These are phyloP conservation scores for Termitomyces sp. DNA, from an alignment of 768 basidiomycete genomes.

Conservation along the genomic window DNA sequence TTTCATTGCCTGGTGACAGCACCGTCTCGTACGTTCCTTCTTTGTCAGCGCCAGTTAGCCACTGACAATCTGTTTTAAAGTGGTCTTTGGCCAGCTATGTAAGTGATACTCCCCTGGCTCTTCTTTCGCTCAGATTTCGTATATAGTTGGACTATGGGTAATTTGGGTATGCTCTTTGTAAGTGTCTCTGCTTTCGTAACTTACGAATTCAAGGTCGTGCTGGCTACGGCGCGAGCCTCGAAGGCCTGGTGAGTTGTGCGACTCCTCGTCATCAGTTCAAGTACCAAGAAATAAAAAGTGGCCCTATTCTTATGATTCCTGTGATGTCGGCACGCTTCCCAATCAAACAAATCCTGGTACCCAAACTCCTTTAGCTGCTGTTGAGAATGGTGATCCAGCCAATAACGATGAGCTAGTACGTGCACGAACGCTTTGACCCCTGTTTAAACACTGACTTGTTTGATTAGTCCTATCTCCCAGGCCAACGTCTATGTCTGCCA, in stretches of 20 bases:
- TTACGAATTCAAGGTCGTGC: constrained; percentile 45
- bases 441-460: neutral
- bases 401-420: constrained; percentile 34
- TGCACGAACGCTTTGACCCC: constrained; percentile 1
- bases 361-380: constrained; percentile 41
- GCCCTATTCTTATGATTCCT: constrained; percentile 68
- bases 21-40: constrained; percentile 22
- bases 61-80: constrained; percentile 11
- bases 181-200: constrained; percentile 10
- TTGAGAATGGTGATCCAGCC: constrained; percentile 32
- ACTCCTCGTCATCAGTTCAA: neutral
- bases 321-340: constrained; percentile 74
- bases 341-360: constrained; percentile 71
- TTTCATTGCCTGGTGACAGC: constrained; percentile 27
- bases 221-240: constrained; percentile 64
- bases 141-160: constrained; percentile 38
- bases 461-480: constrained; percentile 60
- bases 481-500: constrained; percentile 36
- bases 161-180: constrained; percentile 34
- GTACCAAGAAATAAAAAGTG: constrained; percentile 28
- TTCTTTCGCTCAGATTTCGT: neutral
- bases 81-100: constrained; percentile 38
- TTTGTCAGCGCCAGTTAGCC: neutral
- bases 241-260: constrained; percentile 49
- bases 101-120: constrained; percentile 9